phyloP scores from a whole-genome alignment of 2,329 filamentous ascomycete species.

The Ilyonectria mors-panacis region DNA sequence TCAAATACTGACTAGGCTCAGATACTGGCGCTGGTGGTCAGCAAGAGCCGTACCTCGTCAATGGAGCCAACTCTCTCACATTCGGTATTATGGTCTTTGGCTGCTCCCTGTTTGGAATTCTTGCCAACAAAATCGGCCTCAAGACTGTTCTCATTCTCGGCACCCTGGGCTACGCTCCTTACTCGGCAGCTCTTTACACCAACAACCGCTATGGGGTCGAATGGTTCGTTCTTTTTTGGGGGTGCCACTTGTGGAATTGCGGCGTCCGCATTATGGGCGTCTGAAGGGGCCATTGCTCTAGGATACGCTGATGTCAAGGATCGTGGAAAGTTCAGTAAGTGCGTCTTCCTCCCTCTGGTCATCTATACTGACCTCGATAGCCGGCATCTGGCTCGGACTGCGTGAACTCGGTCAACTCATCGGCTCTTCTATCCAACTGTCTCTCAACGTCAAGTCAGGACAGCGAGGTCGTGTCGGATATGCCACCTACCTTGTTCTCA shows the following conservation, averaged over 20 bases:
- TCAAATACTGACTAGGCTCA: slow-evolving; percentile 3
- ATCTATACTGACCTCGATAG: slow-evolving; percentile 38
- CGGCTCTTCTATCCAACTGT: slow-evolving; percentile 65
- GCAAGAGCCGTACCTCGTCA: slow-evolving; percentile 63
- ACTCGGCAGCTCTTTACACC: slow-evolving; percentile 63
- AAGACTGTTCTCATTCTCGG: slow-evolving; percentile 62
- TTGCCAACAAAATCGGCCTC: slow-evolving; percentile 65
- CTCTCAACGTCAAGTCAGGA: slow-evolving; percentile 61
- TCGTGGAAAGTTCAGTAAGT: slow-evolving; percentile 59
- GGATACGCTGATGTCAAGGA: slow-evolving; percentile 64
- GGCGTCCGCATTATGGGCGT: slow-evolving; percentile 66
- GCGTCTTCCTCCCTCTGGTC: background rate
- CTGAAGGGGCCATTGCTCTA: slow-evolving; percentile 65
- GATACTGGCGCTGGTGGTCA: slow-evolving; percentile 67
- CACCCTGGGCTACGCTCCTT: slow-evolving; percentile 64
- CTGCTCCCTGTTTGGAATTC: slow-evolving; percentile 58
- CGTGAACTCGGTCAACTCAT: slow-evolving; percentile 68
- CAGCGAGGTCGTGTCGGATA: slow-evolving; percentile 49
- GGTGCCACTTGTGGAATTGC: slow-evolving; percentile 65
- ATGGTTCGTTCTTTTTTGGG: slow-evolving; percentile 66
- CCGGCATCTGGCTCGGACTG: slow-evolving; percentile 68
- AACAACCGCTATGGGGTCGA: slow-evolving; percentile 67
- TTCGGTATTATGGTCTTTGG: slow-evolving; percentile 62
- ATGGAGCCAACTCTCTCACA: slow-evolving; percentile 46
- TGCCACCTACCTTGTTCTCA: slow-evolving; percentile 44